A percentile compares a stretch with the other conserved stretches of the same genome.
phyloP scores from a whole-genome alignment of 208 protist species.

The Leishmania guyanensis region DNA sequence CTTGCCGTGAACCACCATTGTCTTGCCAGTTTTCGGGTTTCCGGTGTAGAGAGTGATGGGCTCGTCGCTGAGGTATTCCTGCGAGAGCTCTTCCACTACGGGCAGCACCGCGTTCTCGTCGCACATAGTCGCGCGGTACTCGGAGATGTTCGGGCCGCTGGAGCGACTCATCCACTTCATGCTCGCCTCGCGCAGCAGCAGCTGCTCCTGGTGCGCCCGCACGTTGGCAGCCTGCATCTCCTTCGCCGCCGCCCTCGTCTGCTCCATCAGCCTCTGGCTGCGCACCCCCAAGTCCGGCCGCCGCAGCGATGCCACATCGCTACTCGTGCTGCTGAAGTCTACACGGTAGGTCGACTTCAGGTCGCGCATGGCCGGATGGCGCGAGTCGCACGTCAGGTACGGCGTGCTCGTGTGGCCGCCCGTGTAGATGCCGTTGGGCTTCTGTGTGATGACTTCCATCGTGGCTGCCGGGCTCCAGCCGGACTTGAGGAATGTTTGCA shows the following conservation, averaged over 20 bases:
- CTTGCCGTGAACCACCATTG: constrained; percentile 89
- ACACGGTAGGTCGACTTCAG: constrained; percentile 68
- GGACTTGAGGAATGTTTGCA: constrained; percentile 6
- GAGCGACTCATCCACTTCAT: constrained; percentile 15
- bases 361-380: constrained; percentile 46
- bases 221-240: constrained; percentile 40
- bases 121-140: constrained; percentile 53
- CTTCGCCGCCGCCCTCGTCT: constrained; percentile 54
- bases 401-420: constrained; percentile 78
- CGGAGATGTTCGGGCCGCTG: constrained; percentile 32
- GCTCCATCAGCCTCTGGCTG: constrained; percentile 56
- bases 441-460: constrained; percentile 64
- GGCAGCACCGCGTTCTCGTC: constrained; percentile 54
- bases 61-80: constrained; percentile 79
- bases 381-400: constrained; percentile 68
- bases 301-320: constrained; percentile 51
- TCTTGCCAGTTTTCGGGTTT: constrained; percentile 75
- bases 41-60: constrained; percentile 89
- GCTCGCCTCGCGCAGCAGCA: constrained; percentile 14
- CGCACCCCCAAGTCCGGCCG: constrained; percentile 75
- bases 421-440: constrained; percentile 39
- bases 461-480: constrained; percentile 43
- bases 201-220: constrained; percentile 17
- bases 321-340: constrained; percentile 66
- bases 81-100: constrained; percentile 53